Percentiles rank a stretch among this genome's conserved stretches.
phyloP scores from a whole-genome alignment of 2,329 filamentous ascomycete species.

The Cordyceps farinosa region DNA sequence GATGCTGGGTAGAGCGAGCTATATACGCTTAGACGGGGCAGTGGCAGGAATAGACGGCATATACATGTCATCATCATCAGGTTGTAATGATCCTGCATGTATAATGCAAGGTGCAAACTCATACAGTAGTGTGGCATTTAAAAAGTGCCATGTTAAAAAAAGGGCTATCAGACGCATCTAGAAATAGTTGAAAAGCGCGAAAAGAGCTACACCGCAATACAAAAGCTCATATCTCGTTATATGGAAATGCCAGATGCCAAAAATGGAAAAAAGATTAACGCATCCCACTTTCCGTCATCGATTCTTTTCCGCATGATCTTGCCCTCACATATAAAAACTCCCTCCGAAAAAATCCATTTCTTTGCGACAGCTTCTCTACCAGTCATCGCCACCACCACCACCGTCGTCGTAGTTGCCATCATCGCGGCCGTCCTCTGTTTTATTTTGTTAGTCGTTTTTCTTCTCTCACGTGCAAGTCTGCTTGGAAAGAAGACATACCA shows the following conservation, averaged over 20 bases:
- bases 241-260: background rate
- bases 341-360: background rate
- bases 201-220: background rate
- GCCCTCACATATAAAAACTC: background rate
- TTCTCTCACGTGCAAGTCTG: no score
- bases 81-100: no score
- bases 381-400: constrained; percentile 29
- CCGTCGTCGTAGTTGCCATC: constrained; percentile 31
- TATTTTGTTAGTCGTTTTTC: background rate
- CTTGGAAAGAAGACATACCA: constrained; percentile 28
- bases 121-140: no score
- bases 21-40: no score
- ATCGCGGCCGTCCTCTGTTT: constrained; percentile 30
- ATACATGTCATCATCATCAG: background rate
- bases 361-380: background rate
- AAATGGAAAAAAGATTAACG: no score
- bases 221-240: background rate
- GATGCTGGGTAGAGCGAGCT: background rate
- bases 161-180: no score
- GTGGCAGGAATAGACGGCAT: background rate
- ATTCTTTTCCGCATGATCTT: background rate
- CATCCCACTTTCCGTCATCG: no score
- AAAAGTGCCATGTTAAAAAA: no score
- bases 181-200: background rate
- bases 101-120: no score